phyloP scores from a whole-genome alignment of 257 asterid genomes.

The Cordia subcordata region DNA sequence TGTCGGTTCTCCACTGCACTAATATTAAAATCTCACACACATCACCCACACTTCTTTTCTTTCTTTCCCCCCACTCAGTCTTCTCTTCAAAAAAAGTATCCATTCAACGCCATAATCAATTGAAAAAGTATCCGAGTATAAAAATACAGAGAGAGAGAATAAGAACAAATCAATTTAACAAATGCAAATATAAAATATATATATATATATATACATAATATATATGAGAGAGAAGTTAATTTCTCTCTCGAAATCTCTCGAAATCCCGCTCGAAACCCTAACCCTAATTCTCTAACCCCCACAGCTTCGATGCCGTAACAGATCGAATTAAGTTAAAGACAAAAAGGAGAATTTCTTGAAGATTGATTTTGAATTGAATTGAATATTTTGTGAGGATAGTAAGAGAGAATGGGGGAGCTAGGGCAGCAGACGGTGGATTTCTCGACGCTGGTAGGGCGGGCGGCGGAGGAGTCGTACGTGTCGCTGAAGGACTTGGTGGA shows the following conservation, averaged over 20 bases:
- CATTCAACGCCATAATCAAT: background rate
- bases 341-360: background rate
- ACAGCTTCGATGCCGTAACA: background rate
- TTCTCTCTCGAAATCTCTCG: background rate
- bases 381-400: too few species aligned
- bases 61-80: background rate
- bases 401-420: conserved; percentile 68
- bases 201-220: too few species aligned
- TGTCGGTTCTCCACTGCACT: background rate
- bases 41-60: background rate
- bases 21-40: background rate
- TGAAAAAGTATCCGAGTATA: too few species aligned
- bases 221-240: too few species aligned
- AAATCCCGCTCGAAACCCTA: background rate
- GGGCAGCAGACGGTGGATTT: conserved; percentile 90
- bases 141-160: background rate
- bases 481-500: conserved; percentile 84
- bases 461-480: conserved; percentile 79
- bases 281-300: background rate
- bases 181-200: too few species aligned
- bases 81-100: background rate
- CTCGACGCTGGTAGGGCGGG: conserved; percentile 66
- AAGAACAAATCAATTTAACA: too few species aligned
- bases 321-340: too few species aligned
- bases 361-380: conserved; percentile 15